Evolutionary conservation across 257 asterid species (phyloP).

Genomic region (Solanum appendiculatum): DNA sequence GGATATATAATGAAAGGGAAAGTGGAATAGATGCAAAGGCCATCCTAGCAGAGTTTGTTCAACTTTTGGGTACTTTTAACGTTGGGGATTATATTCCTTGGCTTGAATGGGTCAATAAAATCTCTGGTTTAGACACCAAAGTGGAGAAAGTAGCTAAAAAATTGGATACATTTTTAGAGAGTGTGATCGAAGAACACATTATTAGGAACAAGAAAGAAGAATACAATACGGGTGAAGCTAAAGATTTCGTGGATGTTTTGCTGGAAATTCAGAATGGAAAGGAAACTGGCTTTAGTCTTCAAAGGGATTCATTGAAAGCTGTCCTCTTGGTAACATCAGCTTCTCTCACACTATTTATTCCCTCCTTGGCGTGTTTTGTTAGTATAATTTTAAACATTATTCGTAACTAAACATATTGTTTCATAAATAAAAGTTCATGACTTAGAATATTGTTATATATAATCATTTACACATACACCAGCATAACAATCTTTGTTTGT

Average conservation of each 20-base stretch:
- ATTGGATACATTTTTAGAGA: slow-evolving; percentile 23
- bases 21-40: slow-evolving; percentile 11
- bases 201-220: not conserved
- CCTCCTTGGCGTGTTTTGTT: not conserved
- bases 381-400: too few relatives aligned
- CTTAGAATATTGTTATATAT: not conserved
- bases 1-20: slow-evolving; percentile 14
- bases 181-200: not conserved
- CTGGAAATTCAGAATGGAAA: not conserved
- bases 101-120: slow-evolving; percentile 19
- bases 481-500: too few relatives aligned
- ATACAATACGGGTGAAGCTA: accelerated
- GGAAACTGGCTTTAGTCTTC: not conserved
- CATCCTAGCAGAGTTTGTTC: not conserved
- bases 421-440: not conserved
- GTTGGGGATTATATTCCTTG: slow-evolving; percentile 30
- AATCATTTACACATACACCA: not conserved
- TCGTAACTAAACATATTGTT: not conserved
- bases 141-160: slow-evolving; percentile 13
- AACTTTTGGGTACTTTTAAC: slow-evolving; percentile 6
- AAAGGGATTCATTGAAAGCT: not conserved
- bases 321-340: not conserved
- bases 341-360: not conserved
- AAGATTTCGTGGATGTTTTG: not conserved
- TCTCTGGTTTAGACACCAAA: slow-evolving; percentile 18